Base-by-base conservation (phyloP, 2,329 filamentous ascomycete genomes). In the Amylocarpus encephaloides region DNA sequence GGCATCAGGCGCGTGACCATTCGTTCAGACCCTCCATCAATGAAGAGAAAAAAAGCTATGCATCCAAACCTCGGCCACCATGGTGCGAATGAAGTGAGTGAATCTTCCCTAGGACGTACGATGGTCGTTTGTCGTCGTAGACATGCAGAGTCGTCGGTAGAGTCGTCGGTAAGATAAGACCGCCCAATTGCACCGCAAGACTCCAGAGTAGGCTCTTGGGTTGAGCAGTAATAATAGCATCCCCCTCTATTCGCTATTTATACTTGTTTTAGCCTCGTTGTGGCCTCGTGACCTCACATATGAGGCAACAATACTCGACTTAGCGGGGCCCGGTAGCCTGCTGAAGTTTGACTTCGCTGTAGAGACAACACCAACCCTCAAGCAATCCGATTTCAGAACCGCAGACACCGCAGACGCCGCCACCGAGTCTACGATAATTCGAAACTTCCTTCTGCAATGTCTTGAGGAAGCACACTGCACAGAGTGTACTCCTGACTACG, bases 261-360 rank as follows among this genome's bases (percentile, higher is more conserved):
- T 40, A 40, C 22, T 26, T 26, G 22, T 43, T 26, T 32, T 43
- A 29, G 29, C 40, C 26, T 43, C 19, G 19, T 19, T 13, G 12
- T 26, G 4, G 26, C 41, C 41, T 38, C 15, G 33, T n/a, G n/a
- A n/a, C n/a, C n/a, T n/a, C n/a, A n/a, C 16, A 16, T 34, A 26
- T 50, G 35, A 49, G 50, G 46, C 50, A 2, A 49, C 51, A n/a
- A 18, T 22, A 12, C 22, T 30, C 16, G 6, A 6, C 12, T 53
- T 56, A 58, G 53, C 51, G 53, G 51, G 51, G 54, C 43, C 32
- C n/a, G 38, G 53, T 49, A 49, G 54, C 43, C 32, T 26, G 38
- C n/a, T 16, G 3, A 32, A 35, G 41, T 49, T 41, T 47, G 32
- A 32, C 48, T 53, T 57, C 50, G 52, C 54, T 49, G 49, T 54